phyloP scores from a whole-genome alignment of 495 filamentous ascomycete genomes.

The Podospora pseudopauciseta region DNA sequence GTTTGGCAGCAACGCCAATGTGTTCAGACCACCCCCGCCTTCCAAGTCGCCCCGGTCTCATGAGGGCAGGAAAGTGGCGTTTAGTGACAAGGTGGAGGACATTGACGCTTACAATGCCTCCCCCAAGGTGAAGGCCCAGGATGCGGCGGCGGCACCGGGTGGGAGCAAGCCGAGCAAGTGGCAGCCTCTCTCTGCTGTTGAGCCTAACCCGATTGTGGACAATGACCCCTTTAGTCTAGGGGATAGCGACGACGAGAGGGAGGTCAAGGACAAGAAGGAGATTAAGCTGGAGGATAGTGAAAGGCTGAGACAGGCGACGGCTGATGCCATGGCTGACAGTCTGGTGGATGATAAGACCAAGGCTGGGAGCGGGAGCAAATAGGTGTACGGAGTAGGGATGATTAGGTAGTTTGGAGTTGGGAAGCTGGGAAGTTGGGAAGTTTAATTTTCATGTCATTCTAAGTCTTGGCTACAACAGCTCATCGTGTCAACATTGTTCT shows the following conservation, averaged over 20 bases:
- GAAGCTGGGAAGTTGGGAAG: neutral
- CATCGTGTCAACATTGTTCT: neutral
- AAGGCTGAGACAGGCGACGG: constrained; percentile 65
- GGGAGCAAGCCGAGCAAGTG: constrained; percentile 81
- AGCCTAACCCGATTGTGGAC: constrained; percentile 82
- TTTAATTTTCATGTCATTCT: neutral
- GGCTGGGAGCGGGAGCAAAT: constrained; percentile 15
- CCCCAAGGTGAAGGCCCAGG: constrained; percentile 43
- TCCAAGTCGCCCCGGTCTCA: constrained; percentile 55
- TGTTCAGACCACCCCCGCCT: constrained; percentile 70
- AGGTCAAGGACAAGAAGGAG: constrained; percentile 44
- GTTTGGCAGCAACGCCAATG: constrained; percentile 65
- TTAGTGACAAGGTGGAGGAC: constrained; percentile 71
- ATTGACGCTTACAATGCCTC: constrained; percentile 69
- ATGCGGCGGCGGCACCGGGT: constrained; percentile 23
- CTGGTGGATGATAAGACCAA: constrained; percentile 37
- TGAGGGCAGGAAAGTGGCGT: constrained; percentile 71
- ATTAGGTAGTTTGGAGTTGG: neutral
- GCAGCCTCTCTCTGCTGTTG: constrained; percentile 86
- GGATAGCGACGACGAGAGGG: constrained; percentile 92
- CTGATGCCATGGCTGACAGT: constrained; percentile 59
- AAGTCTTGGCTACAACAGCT: neutral
- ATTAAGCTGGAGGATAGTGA: constrained; percentile 63
- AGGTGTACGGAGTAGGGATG: neutral
- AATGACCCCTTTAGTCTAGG: constrained; percentile 96